Percentiles rank a stretch among this genome's conserved stretches.
These are phyloP conservation scores for Drosera capensis DNA, from an alignment of 148 eudicot species.

Conservation along the genomic window DNA sequence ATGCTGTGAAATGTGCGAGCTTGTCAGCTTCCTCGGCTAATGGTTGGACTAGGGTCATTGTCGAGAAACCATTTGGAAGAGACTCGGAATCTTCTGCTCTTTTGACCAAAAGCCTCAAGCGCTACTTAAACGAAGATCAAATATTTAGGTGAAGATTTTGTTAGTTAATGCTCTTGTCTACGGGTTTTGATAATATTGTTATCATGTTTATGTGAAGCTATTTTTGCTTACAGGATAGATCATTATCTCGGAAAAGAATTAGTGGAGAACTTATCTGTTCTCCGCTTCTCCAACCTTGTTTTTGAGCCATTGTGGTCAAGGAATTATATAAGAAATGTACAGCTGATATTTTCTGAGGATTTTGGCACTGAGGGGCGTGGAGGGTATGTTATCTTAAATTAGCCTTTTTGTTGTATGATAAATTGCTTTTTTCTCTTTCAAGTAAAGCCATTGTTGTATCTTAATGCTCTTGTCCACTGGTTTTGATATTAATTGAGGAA, in stretches of 20 bases:
- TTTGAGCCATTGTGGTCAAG: constrained; percentile 98
- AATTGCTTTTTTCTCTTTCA: background rate
- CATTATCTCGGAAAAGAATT: constrained; percentile 96
- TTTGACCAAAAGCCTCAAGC: constrained; percentile 69
- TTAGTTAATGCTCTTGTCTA: background rate
- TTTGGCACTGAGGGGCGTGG: constrained; percentile 99
- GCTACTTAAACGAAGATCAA: constrained; percentile 80
- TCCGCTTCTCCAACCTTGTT: constrained; percentile 91
- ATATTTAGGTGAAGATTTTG: constrained; percentile 48
- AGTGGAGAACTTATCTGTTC: constrained; percentile 91
- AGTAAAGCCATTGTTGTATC: no score
- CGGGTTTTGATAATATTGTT: background rate
- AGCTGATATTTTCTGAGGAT: constrained; percentile 89
- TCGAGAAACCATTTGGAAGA: constrained; percentile 96
- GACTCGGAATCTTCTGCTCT: constrained; percentile 96
- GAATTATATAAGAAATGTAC: constrained; percentile 90
- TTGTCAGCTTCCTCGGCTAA: constrained; percentile 59
- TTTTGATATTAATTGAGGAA: background rate
- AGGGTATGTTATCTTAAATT: constrained; percentile 35
- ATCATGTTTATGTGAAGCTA: background rate
- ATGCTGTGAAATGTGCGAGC: constrained; percentile 90
- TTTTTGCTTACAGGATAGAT: constrained; percentile 56
- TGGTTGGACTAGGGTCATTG: constrained; percentile 98
- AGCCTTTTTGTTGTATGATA: background rate
- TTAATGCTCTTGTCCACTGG: no score